Evolutionary conservation across 2,329 filamentous ascomycete species (phyloP).

Genomic region (Apiospora koreana): DNA sequence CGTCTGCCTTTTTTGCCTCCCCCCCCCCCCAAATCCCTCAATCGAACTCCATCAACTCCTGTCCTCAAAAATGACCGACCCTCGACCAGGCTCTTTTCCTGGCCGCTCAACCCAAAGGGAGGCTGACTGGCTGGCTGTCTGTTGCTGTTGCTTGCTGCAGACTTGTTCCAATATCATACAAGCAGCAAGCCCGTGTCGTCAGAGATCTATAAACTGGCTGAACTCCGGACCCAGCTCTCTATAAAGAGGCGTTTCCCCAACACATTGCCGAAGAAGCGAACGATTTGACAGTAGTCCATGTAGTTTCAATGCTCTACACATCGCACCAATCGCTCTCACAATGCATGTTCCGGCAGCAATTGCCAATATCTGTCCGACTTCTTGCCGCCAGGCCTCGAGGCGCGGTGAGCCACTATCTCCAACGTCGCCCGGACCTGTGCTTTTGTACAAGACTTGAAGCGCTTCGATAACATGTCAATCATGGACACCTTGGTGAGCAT

Average conservation of each 20-base stretch:
- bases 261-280: neutral
- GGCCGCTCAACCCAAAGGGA: neutral
- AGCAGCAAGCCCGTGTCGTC: neutral
- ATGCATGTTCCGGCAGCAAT: constrained; percentile 22
- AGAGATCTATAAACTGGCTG: neutral
- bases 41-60: neutral
- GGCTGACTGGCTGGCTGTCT: neutral
- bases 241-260: neutral
- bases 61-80: neutral
- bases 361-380: constrained; percentile 57
- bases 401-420: constrained; percentile 62
- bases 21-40: neutral
- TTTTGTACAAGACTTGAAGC: constrained; percentile 70
- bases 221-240: neutral
- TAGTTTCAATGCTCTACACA: neutral
- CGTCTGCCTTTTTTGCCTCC: neutral
- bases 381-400: constrained; percentile 44
- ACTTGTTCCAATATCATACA: neutral
- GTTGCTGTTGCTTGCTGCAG: neutral
- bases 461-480: constrained; percentile 73
- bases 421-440: constrained; percentile 72
- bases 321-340: neutral
- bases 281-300: neutral
- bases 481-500: constrained; percentile 71
- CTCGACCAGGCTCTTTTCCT: neutral